Percentiles rank a stretch among this genome's conserved stretches.
Conservation (phyloP, 2,329 filamentous ascomycete species). For the Endothia cerciana region DNA sequence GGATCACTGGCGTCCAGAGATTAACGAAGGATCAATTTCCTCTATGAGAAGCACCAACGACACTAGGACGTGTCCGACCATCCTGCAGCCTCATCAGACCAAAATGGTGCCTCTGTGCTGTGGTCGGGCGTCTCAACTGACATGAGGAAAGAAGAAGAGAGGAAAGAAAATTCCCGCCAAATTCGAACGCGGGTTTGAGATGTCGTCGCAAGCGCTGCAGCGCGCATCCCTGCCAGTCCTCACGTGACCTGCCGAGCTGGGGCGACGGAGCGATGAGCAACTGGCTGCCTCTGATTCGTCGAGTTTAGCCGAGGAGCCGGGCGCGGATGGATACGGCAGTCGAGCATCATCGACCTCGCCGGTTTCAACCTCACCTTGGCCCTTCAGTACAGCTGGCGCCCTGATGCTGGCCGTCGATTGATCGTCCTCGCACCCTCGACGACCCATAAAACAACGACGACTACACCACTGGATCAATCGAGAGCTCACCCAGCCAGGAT, state of each 20-base stretch:
- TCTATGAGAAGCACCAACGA: conserved; percentile 48
- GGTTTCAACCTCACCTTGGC: conserved; percentile 14
- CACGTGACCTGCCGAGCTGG: conserved; percentile 31
- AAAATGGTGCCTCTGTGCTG: conserved; percentile 33
- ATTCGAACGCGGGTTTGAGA: conserved; percentile 21
- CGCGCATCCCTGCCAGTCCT: conserved; percentile 30
- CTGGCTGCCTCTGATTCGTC: conserved; percentile 43
- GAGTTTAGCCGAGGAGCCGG: conserved; percentile 50
- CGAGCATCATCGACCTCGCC: conserved; percentile 24
- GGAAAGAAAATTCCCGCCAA: neutral
- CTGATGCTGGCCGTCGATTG: conserved; percentile 25
- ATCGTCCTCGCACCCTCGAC: conserved; percentile 11
- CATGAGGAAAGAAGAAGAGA: conserved; percentile 45
- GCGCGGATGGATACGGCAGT: conserved; percentile 28
- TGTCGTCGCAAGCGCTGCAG: conserved; percentile 25
- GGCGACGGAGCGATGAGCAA: conserved; percentile 27
- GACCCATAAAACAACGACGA: conserved; percentile 15
- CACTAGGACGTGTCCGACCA: conserved; percentile 35
- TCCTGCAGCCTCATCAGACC: conserved; percentile 37
- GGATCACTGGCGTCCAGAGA: conserved; percentile 54
- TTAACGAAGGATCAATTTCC: conserved; percentile 60
- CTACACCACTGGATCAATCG: conserved; percentile 13
- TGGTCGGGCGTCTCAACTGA: conserved; percentile 55
- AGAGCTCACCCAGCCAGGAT: conserved; percentile 43
- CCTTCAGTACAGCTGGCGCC: neutral